Conservation (phyloP, 345 rosid species). For the Corchorus capsularis region DNA sequence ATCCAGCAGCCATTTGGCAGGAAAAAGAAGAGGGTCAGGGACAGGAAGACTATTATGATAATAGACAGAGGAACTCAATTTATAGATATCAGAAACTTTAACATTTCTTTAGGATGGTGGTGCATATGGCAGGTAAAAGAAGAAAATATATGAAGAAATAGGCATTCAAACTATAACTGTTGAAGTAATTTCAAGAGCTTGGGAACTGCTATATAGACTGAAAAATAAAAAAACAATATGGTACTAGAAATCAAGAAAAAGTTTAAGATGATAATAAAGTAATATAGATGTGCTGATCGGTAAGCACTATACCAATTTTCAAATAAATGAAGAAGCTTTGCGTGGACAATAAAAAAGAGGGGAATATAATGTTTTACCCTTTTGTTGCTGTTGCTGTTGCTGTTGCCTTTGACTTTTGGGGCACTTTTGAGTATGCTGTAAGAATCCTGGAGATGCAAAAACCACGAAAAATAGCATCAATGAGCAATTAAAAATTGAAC, state of each 20-base stretch:
- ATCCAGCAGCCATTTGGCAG: neutral
- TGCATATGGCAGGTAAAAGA: neutral
- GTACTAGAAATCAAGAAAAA: neutral
- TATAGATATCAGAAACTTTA: neutral
- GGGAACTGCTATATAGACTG: neutral
- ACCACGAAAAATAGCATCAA: neutral
- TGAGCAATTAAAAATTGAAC: neutral
- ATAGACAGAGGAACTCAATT: neutral
- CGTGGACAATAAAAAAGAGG: neutral
- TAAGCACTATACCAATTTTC: neutral
- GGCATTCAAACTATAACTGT: neutral
- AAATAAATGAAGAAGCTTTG: neutral
- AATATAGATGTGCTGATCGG: neutral
- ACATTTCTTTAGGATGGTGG: neutral
- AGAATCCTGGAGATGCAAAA: conserved; percentile 59
- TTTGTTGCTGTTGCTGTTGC: conserved; percentile 58
- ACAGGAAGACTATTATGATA: neutral
- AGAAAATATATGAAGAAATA: neutral
- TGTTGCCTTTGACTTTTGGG: conserved; percentile 68
- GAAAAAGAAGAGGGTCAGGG: neutral
- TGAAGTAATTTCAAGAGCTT: neutral
- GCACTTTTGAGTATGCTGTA: conserved; percentile 81
- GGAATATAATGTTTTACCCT: conserved; percentile 44
- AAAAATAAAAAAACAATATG: neutral
- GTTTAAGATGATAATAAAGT: neutral